Evolutionary conservation across 208 protist species (phyloP).

Genomic region (Blastocrithidia nonstop): DNA sequence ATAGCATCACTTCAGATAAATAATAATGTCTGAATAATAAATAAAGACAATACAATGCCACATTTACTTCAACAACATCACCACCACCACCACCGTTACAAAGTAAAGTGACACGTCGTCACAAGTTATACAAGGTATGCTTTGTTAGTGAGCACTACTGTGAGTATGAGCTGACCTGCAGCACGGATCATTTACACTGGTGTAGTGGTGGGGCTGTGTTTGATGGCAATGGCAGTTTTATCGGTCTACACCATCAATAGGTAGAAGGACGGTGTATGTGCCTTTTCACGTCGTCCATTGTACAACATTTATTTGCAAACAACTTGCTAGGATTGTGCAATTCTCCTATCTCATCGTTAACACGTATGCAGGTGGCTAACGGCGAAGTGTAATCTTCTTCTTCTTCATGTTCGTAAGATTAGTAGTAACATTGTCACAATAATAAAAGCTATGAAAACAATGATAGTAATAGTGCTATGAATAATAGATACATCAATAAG

Average conservation of each 20-base stretch:
- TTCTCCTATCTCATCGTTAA: constrained; percentile 47
- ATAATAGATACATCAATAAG: background rate
- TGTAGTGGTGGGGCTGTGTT: constrained; percentile 76
- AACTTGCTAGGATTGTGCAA: constrained; percentile 53
- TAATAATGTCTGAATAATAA: no score
- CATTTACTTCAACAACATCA: no score
- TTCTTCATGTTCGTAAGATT: background rate
- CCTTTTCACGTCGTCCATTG: constrained; percentile 49
- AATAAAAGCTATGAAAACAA: no score
- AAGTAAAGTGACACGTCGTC: no score
- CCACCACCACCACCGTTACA: no score
- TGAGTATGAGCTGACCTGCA: constrained; percentile 28
- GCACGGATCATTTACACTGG: constrained; percentile 9
- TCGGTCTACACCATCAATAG: constrained; percentile 68
- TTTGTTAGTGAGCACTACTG: no score
- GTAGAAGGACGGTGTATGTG: constrained; percentile 32
- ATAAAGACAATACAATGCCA: background rate
- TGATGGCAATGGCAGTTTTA: constrained; percentile 61
- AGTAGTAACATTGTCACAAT: background rate
- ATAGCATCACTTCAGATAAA: no score
- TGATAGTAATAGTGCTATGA: background rate
- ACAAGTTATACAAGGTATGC: no score
- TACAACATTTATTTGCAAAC: constrained; percentile 50
- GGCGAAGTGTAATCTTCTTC: constrained; percentile 7
- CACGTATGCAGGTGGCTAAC: no score